Base-by-base conservation (phyloP, 768 basidiomycete genomes). In the Lepiota subincarnata region DNA sequence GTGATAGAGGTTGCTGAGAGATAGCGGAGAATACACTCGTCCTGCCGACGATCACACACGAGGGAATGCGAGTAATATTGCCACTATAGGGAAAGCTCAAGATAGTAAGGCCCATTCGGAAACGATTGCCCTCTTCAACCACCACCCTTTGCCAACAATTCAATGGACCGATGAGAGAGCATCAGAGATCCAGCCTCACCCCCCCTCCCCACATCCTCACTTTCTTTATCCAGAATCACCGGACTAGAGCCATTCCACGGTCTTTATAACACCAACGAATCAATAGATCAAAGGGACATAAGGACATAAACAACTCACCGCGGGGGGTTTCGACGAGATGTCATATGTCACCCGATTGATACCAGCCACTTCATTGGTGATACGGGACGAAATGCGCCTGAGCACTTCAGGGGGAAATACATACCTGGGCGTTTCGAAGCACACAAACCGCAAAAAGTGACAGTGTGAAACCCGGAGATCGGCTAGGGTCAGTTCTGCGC, bases 361-460 rank as follows among this genome's bases (percentile, higher is more conserved):
- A n/a, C 97, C 97, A 57, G 79, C 75, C 6, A 97, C 96, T 69
- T 99, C 97, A 68, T 98, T 99, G 35, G 97, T 99, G 59, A 99
- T 98, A 53, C 97, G 81, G 43, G 92, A 94, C 18, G 95, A 98
- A 63, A 99, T 92, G 60, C 86, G 85, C 57, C 88, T 85, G 55
- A 99, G 72, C 10, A 98, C 84, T 39, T 88, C 86, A 13, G 92
- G 74, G 22, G 96, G 95, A 80, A 98, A 99, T n/a, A 90, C 84
- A 73, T 90, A 98, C 90, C 90, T 92, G 62, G n/a, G 13, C 12
- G 42, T 43, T 59, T 43, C 47, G 51, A 22, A 35, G 50, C 24
- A 38, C 37, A 47, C 43, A 34, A 50, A 70, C 49, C 71, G 41
- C 37, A 55, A 24, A 55, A 55, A 34, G 37, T 51, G 46, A 52